These are phyloP conservation scores for Verticillium dahliae DNA, from an alignment of 2,329 filamentous ascomycete species.

Conservation along the genomic window DNA sequence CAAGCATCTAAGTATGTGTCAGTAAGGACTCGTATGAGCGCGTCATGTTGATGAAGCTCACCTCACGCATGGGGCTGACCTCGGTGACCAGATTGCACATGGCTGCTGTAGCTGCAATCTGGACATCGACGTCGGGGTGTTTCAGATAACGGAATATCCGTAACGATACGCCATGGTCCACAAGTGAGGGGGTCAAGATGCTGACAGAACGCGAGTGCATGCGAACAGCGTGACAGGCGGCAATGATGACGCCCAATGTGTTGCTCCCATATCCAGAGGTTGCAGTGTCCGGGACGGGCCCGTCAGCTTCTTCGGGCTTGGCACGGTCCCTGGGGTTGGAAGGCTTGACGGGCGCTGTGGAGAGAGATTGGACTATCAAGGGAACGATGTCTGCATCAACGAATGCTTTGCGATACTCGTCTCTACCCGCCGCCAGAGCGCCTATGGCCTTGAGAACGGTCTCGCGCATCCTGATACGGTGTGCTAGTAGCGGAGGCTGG, in stretches of 20 bases:
- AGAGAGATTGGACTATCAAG: conserved; percentile 77
- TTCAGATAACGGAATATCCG: conserved; percentile 71
- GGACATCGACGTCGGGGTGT: conserved; percentile 70
- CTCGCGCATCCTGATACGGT: conserved; percentile 72
- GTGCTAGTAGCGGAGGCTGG: conserved; percentile 51
- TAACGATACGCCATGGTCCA: conserved; percentile 75
- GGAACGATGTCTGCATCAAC: conserved; percentile 75
- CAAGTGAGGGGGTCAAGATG: conserved; percentile 76
- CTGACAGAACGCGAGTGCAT: conserved; percentile 80
- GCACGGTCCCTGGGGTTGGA: conserved; percentile 33
- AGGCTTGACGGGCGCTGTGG: conserved; percentile 46
- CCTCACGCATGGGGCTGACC: conserved; percentile 85
- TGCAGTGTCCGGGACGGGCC: conserved; percentile 15
- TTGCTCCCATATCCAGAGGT: conserved; percentile 60
- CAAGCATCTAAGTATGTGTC: conserved; percentile 51
- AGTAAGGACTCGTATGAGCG: conserved; percentile 7
- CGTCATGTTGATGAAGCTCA: conserved; percentile 33
- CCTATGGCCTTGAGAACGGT: conserved; percentile 71
- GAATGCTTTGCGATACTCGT: conserved; percentile 75
- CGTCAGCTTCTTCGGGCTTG: conserved; percentile 29
- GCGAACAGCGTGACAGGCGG: conserved; percentile 75
- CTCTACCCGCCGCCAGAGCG: conserved; percentile 74
- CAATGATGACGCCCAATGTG: conserved; percentile 69
- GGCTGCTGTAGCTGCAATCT: conserved; percentile 77
- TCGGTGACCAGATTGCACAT: conserved; percentile 82